Base-by-base conservation (phyloP, 2,329 filamentous ascomycete genomes). In the Cladosporium sp. region DNA sequence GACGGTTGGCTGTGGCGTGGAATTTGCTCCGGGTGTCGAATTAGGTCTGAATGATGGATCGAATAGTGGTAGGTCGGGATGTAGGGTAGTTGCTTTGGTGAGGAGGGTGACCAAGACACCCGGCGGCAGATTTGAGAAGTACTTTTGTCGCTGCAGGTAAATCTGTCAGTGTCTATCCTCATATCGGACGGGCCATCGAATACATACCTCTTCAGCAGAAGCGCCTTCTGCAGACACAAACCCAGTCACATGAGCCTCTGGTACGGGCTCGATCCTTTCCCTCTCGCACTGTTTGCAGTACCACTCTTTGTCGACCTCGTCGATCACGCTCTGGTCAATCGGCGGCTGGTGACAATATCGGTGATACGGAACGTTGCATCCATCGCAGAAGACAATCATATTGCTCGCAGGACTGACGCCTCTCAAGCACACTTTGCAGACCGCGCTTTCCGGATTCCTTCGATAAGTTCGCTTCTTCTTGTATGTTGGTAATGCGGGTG, bases 361-460 rank as follows among this genome's bases (percentile, higher is more conserved):
- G 68, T 95, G 89, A 80, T 89, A 95, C 37, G 84, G 81, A 24
- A 77, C 76, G 64, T 89, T 88, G 72, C 89, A 95, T 13, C 83
- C 83, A 68, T 92, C 87, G 70, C 89, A 95, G 67, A 91, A 89
- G 2, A 93, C 88, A 64, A 95, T 91, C 70, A 84, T 80, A 69
- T 93, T 93, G 58, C 74, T 82, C n/a, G 74, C 67, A 3, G 86
- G 84, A 61, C 85, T 88, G 57, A 86, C 80, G 8, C 86, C 83
- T 57, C 88, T 77, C 47, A 83, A 79, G 69, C 89, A 95, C 56
- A 80, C 78, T 59, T 83, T 84, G 72, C 88, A 93, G 27, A 86
- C 75, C 12, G 77, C 76, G 54, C 80, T 74, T 61, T 83, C 80
- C 54, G 68, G 67, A 71, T 68, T 80, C 56, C 68, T 73, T 56